Base-by-base conservation (phyloP, 2,329 filamentous ascomycete species). In the Akanthomyces muscarius region DNA sequence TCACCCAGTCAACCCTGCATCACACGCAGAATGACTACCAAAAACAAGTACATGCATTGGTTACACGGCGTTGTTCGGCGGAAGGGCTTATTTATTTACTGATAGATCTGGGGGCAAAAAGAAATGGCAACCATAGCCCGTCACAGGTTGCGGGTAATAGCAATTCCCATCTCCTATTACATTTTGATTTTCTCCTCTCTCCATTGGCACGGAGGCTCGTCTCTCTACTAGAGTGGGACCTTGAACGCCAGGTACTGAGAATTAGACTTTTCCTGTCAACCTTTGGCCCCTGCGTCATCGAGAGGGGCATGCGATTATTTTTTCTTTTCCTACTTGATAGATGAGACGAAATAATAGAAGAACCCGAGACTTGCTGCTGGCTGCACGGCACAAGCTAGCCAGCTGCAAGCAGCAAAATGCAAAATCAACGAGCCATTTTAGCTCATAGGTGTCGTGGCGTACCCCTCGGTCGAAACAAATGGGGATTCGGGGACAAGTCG, bases 1-100 rank as follows among this genome's bases (percentile, higher is more conserved):
- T 23, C n/a, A 47, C 23, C n/a, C 41, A 23, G 54, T 57, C 54
- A 57, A 57, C 23, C 18, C 41, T 47, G 28, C 38, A 18, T 18
- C 6, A 33, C 38, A 42, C 25, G 41, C 54, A 23, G 54, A 18
- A 61, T 11, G 42, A 54, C 41, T 21, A 54, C 21, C 33, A 50
- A 60, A 54, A 61, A 54, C 59, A 52, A 54, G 54, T 44, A 47
- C 30, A 45, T 61, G 59, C 59, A 61, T 61, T 54, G 54, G 47
- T 54, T 28, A 61, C 21, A 47, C 51, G 59, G 59, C 59, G 59
- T 61, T 61, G 50, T 54, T 47, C 10, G 50, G 59, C 30, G 48
- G 59, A 55, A 47, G 48, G 59, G 50, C 44, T 52, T 47, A 8
- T 54, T 53, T 54, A 44, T 54, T 47, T 61, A 61, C 41, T 47